Base-by-base conservation (phyloP, 1,284 basidiomycete species). In the Testicularia cyperi region DNA sequence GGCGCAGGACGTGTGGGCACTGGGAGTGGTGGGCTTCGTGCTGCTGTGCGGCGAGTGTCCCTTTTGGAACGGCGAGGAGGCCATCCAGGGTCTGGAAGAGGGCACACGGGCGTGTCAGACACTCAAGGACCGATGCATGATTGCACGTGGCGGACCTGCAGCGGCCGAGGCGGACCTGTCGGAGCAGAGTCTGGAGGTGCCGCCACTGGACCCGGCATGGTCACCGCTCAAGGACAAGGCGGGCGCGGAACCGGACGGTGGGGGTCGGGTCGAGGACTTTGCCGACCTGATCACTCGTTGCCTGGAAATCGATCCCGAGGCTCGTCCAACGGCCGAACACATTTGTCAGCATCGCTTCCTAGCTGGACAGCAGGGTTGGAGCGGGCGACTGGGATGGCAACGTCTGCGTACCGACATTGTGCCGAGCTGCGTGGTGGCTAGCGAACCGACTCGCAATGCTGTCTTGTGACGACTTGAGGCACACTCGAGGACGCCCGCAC, bases 1-100 rank as follows among this genome's bases (percentile, higher is more conserved):
- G 77, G 91, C 94, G 74, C 92, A 97, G 78, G 94, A 98, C 68
- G 86, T 98, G 0, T 98, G 94, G 94, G 94, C 94, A 1, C 88
- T 95, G 47, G 94, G 94, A n/a, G 92, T 97, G 10, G 90, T 98
- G 14, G 90, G 87, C 10, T 98, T 92, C 76, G 95, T 98, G 43
- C 83, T 98, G 46, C 83, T 98, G 13, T 88, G 92, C 19, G 94
- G 94, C 16, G 91, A 96, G 79, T 95, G 90, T 68, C 92, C 92
- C 1, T 72, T 75, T 81, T 85, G 75, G 88, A 89, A 75, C 51
- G 72, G 74, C 39, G 62, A 72, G 20, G 58, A 75, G 41, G 62
- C 72, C 12, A 55, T 65, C 20, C 38, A 55, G 26, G 77, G 75
- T 2, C 41, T 77, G 15, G 46, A 53, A 15, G 45, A 54, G 18